These are phyloP conservation scores for Boletus semigastroideus DNA, from an alignment of 1,284 basidiomycete species.

Conservation along the genomic window DNA sequence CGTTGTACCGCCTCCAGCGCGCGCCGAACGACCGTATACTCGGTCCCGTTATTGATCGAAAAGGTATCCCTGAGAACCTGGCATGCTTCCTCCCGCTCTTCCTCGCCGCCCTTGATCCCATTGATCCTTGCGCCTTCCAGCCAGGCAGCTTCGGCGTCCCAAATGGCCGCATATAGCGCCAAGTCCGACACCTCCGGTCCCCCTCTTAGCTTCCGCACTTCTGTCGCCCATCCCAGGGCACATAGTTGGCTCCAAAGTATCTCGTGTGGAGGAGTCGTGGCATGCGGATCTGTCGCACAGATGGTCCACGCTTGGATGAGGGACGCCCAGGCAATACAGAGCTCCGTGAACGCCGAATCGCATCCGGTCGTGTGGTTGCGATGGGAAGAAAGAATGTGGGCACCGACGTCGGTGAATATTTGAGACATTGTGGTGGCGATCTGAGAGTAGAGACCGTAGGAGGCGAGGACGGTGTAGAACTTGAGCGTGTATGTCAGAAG, in stretches of 20 bases:
- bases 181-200: conserved; percentile 21
- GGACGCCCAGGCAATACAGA: conserved; percentile 50
- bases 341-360: conserved; percentile 13
- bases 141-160: conserved; percentile 65
- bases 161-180: conserved; percentile 47
- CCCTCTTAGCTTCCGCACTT: conserved; percentile 41
- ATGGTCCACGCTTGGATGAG: conserved; percentile 74
- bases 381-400: conserved; percentile 35
- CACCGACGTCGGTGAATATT: conserved; percentile 47
- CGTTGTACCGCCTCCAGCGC: conserved; percentile 17
- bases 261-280: conserved; percentile 82
- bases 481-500: conserved; percentile 62
- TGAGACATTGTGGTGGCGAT: conserved; percentile 63
- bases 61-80: conserved; percentile 41
- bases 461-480: conserved; percentile 66
- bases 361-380: neutral
- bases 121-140: conserved; percentile 76
- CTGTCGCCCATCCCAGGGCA: conserved; percentile 73
- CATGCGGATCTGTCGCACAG: conserved; percentile 87
- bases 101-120: conserved; percentile 60
- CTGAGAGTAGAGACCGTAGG: conserved; percentile 76
- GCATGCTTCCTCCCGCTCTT: conserved; percentile 49
- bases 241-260: conserved; percentile 86
- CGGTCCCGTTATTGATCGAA: conserved; percentile 38
- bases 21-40: conserved; percentile 17